Evolutionary conservation across 352 stramenopile genomes (phyloP).

Genomic region (Phytophthora nicotianae): DNA sequence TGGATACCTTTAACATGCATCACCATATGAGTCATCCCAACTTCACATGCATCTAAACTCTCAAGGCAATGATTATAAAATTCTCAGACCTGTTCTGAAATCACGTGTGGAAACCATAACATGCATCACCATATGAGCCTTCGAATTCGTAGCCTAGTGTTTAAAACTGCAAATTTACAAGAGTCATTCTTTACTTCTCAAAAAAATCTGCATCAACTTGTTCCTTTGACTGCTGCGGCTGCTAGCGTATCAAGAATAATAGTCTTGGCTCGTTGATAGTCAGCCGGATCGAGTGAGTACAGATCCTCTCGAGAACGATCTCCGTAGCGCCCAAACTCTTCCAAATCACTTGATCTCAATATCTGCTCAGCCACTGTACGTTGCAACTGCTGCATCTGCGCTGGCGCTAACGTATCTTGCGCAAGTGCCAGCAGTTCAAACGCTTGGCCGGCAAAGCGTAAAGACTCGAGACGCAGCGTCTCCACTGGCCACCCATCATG

Average conservation of each 20-base stretch:
- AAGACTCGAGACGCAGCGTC: conserved; percentile 69
- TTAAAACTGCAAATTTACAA: conserved; percentile 13
- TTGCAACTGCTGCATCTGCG: conserved; percentile 61
- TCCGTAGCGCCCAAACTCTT: conserved; percentile 48
- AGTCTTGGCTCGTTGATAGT: conserved; percentile 66
- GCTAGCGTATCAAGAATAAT: conserved; percentile 72
- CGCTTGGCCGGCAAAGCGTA: conserved; percentile 70
- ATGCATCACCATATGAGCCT: conserved; percentile 92
- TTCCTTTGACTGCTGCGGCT: conserved; percentile 27
- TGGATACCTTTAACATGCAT: conserved; percentile 90
- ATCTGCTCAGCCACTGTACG: conserved; percentile 61
- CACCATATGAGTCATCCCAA: conserved; percentile 82
- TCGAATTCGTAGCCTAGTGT: neutral
- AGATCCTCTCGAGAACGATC: conserved; percentile 49
- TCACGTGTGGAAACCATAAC: conserved; percentile 78
- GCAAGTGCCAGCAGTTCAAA: conserved; percentile 69
- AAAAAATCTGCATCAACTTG: neutral
- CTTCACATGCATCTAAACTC: neutral
- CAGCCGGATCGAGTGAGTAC: conserved; percentile 71
- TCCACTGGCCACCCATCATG: conserved; percentile 65
- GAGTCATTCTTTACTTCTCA: conserved; percentile 1
- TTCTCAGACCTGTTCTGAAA: conserved; percentile 90
- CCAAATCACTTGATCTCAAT: conserved; percentile 61
- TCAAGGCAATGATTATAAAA: conserved; percentile 76
- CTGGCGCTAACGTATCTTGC: conserved; percentile 35